Evolutionary conservation across 2,329 filamentous ascomycete species (phyloP).

Genomic region (Alternaria sp.): DNA sequence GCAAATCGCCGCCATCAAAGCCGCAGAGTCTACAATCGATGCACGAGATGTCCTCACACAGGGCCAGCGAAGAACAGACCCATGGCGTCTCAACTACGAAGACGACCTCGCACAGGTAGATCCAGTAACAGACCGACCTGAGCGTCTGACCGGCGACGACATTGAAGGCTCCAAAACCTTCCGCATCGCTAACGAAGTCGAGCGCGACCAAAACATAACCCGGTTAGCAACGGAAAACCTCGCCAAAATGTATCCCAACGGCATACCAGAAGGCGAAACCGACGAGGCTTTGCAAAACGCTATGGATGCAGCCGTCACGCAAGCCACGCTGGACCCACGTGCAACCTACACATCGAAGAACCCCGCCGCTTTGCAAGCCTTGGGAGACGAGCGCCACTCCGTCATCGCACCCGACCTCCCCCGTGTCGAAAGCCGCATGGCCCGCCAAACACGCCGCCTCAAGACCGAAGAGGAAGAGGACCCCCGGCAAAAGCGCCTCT

Average conservation of each 20-base stretch:
- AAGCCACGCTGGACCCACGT: constrained; percentile 53
- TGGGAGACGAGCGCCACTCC: constrained; percentile 56
- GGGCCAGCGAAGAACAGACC: constrained; percentile 74
- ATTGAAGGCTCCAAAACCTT: constrained; percentile 35
- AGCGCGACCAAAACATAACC: constrained; percentile 43
- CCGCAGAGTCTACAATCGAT: constrained; percentile 79
- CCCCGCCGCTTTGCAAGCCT: constrained; percentile 57
- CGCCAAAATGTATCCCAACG: constrained; percentile 48
- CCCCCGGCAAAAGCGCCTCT: constrained; percentile 60
- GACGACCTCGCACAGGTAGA: constrained; percentile 80
- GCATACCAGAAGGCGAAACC: constrained; percentile 41
- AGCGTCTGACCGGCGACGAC: constrained; percentile 50
- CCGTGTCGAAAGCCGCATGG: constrained; percentile 51
- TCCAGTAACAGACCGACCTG: constrained; percentile 72
- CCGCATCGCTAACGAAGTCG: constrained; percentile 41
- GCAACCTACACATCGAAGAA: constrained; percentile 58
- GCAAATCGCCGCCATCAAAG: constrained; percentile 82
- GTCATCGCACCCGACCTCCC: constrained; percentile 62
- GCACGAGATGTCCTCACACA: constrained; percentile 77
- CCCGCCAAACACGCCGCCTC: constrained; percentile 42
- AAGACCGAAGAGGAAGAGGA: constrained; percentile 53
- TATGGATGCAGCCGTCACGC: constrained; percentile 43
- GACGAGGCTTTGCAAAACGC: constrained; percentile 33
- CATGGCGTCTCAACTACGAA: constrained; percentile 73
- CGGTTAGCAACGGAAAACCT: constrained; percentile 46